A percentile compares a stretch with the other conserved stretches of the same genome.
phyloP scores from a whole-genome alignment of 345 rosid genomes.

The Eucalyptus camaldulensis region DNA sequence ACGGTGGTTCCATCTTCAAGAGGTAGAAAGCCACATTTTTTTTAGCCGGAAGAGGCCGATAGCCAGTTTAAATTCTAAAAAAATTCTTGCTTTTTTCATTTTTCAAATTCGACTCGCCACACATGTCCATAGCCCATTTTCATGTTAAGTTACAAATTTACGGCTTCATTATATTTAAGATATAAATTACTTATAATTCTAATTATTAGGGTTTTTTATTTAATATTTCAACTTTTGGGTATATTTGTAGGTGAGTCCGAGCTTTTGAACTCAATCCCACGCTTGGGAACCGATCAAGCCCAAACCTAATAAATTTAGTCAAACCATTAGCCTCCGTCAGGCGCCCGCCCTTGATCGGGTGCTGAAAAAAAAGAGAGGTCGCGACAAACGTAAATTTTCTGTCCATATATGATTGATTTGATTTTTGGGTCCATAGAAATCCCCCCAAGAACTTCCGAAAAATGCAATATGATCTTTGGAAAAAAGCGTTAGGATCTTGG shows the following conservation, averaged over 20 bases:
- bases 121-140: background rate
- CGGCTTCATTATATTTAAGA: background rate
- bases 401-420: no score
- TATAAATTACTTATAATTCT: background rate
- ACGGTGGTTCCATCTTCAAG: background rate
- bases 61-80: background rate
- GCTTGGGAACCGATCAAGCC: background rate
- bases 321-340: no score
- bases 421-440: no score
- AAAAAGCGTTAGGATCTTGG: no score
- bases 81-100: background rate
- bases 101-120: background rate
- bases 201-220: background rate
- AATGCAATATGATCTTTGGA: no score
- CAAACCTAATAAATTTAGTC: no score
- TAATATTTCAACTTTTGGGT: background rate
- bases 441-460: no score
- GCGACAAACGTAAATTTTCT: no score
- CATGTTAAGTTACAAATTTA: background rate
- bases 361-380: no score
- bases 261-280: background rate
- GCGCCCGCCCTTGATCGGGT: no score
- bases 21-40: background rate
- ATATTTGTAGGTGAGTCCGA: background rate
- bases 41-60: background rate